Conservation (phyloP, 306 rosid species). For the Mimosa pudica region DNA sequence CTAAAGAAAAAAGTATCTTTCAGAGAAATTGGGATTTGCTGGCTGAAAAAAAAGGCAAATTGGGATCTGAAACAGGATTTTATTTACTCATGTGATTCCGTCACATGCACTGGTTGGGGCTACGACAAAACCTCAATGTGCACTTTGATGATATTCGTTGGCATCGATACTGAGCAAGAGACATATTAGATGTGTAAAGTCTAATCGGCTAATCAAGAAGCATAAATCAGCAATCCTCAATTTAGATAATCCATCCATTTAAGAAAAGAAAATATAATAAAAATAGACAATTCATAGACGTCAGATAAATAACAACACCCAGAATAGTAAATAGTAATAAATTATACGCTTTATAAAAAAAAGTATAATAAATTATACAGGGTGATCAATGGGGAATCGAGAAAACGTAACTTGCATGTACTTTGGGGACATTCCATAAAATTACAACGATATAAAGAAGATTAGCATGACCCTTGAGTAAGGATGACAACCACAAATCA, state of each 20-base stretch:
- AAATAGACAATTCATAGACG: neutral
- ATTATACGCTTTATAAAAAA: no score
- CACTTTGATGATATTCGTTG: conserved; percentile 14
- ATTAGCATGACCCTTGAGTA: no score
- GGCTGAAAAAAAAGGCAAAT: neutral
- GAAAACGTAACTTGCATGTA: conserved; percentile 12
- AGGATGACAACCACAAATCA: no score
- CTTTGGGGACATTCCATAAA: no score
- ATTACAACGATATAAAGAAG: no score
- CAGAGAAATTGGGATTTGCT: neutral
- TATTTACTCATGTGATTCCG: neutral
- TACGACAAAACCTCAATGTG: neutral
- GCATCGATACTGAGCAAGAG: conserved; percentile 20
- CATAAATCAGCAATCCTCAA: neutral
- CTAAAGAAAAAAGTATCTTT: neutral
- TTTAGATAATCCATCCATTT: neutral
- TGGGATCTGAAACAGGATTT: conserved; percentile 4
- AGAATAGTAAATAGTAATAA: no score
- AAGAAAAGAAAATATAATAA: neutral
- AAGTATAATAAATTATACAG: no score
- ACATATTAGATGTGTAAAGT: conserved; percentile 15
- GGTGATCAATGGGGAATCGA: neutral
- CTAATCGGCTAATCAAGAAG: neutral
- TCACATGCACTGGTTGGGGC: neutral
- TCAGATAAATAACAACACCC: no score